Percentiles rank a stretch among this genome's conserved stretches.
Evolutionary conservation across 129 eudicot genomes (phyloP).

Genomic region (Flaveria trinervia): DNA sequence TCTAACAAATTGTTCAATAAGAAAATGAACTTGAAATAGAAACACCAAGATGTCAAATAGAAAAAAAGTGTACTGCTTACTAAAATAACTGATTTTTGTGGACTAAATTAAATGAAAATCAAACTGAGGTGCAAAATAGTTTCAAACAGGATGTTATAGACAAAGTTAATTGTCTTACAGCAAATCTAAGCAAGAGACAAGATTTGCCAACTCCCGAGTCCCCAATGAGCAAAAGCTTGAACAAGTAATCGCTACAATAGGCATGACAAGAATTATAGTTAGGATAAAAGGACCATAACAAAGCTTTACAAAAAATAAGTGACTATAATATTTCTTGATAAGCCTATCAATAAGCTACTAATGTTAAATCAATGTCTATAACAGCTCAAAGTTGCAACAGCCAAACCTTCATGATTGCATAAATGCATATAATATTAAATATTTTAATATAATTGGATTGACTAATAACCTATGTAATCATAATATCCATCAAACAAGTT

Average conservation of each 20-base stretch:
- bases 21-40: neutral
- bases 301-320: neutral
- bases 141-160: neutral
- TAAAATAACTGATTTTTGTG: neutral
- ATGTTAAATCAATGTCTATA: neutral
- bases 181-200: conserved; percentile 77
- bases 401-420: conserved; percentile 3
- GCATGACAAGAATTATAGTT: conserved; percentile 11
- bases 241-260: conserved; percentile 68
- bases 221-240: conserved; percentile 74
- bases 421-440: too few relatives aligned
- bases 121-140: neutral
- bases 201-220: conserved; percentile 84
- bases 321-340: neutral
- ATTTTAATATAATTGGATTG: too few relatives aligned
- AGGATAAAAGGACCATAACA: conserved; percentile 3
- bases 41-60: neutral
- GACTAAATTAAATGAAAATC: neutral
- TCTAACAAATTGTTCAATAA: neutral
- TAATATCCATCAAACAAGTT: too few relatives aligned
- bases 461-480: too few relatives aligned
- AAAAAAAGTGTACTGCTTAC: neutral
- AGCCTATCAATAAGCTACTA: neutral
- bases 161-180: conserved; percentile 43
- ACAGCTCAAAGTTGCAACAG: neutral